Evolutionary conservation across 345 rosid species (phyloP).

Genomic region (Euphorbia peplus): DNA sequence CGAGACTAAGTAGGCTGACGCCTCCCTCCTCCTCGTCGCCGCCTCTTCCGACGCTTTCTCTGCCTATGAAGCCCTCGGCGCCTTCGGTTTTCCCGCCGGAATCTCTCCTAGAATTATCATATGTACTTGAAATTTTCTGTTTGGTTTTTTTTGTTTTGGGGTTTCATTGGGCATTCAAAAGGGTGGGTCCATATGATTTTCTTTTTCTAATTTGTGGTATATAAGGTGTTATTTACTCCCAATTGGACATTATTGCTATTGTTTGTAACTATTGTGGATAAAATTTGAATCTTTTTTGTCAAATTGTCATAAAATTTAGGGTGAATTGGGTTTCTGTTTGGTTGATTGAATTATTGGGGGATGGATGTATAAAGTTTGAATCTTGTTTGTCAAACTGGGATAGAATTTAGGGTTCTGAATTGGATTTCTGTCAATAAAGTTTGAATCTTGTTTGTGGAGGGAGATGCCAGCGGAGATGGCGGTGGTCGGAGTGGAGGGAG

Average conservation of each 20-base stretch:
- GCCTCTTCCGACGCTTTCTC: too few species aligned
- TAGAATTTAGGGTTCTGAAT: too few species aligned
- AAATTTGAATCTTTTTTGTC: slow-evolving; percentile 3
- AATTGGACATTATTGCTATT: slow-evolving; percentile 4
- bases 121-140: neutral
- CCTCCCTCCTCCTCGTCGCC: too few species aligned
- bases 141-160: neutral
- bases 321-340: neutral
- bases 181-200: slow-evolving; percentile 2
- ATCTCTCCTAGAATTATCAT: neutral
- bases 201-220: neutral
- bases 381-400: too few species aligned
- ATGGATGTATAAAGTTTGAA: too few species aligned
- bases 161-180: neutral
- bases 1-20: too few species aligned
- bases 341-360: neutral
- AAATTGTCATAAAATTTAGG: slow-evolving; percentile 13
- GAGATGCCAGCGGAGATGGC: too few species aligned
- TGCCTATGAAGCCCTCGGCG: too few species aligned
- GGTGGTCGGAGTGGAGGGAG: too few species aligned
- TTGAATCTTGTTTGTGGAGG: too few species aligned
- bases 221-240: neutral
- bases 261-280: slow-evolving; percentile 3
- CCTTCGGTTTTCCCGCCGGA: too few species aligned
- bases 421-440: too few species aligned